A percentile compares a stretch with the other conserved stretches of the same genome.
Evolutionary conservation across 768 basidiomycete species (phyloP).

Genomic region (Hypsizygus marmoreus): DNA sequence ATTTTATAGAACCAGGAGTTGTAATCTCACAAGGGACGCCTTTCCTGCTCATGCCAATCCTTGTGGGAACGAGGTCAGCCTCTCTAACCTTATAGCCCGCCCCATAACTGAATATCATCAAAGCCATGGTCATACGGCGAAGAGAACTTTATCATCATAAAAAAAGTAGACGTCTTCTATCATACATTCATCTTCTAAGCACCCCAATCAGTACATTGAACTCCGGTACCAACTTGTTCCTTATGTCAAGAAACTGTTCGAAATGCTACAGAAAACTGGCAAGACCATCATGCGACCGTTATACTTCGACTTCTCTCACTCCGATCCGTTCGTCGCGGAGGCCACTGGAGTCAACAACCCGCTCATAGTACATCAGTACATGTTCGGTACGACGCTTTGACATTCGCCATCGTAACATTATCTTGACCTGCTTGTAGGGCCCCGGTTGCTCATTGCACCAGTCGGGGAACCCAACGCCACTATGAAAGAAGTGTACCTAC

Average conservation of each 20-base stretch:
- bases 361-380: conserved; percentile 31
- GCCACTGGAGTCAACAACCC: conserved; percentile 30
- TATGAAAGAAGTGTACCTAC: conserved; percentile 31
- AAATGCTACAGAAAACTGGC: conserved; percentile 31
- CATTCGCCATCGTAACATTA: no score
- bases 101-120: not conserved
- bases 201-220: conserved; percentile 29
- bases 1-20: conserved; percentile 25
- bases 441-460: conserved; percentile 32
- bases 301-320: conserved; percentile 33
- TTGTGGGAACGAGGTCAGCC: conserved; percentile 35
- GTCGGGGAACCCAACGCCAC: conserved; percentile 31
- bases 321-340: conserved; percentile 26
- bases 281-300: conserved; percentile 33
- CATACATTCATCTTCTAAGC: not conserved
- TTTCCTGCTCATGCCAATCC: conserved; percentile 29
- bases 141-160: conserved; percentile 35
- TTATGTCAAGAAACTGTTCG: conserved; percentile 32
- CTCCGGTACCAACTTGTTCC: conserved; percentile 37
- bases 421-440: conserved; percentile 19
- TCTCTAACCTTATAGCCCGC: not conserved
- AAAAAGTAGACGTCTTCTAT: conserved; percentile 22
- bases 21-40: conserved; percentile 24
- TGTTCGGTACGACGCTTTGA: conserved; percentile 29
- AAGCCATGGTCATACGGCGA: conserved; percentile 40